Evolutionary conservation across 495 filamentous ascomycete genomes (phyloP), one percentile per base, ranked within the genome.

Genomic region (Podospora australis): DNA sequence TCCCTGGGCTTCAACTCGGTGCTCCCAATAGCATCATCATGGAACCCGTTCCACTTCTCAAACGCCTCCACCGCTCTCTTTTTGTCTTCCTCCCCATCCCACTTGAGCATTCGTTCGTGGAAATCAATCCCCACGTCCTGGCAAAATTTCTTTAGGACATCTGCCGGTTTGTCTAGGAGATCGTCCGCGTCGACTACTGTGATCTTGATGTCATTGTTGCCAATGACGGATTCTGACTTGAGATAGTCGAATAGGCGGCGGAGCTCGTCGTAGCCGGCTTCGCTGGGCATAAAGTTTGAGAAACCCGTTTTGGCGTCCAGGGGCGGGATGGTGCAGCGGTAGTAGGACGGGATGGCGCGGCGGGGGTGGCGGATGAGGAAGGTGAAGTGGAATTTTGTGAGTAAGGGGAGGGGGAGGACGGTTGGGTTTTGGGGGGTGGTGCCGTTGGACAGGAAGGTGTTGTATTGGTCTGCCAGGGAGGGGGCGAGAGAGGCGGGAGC

Each of bases 131-230:
- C 87, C 2, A 89, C 83, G 53, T 78, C 83, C 39, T 78, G 71
- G 67, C 91, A 97, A 64, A 83, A 96, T 13, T 80, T 79, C 56
- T 81, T 62, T 49, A 96, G 78, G 46, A 86, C 82, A 22, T 74
- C 74, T 20, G 75, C 73, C 13, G 92, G 92, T 30, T 84, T 72
- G 62, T 94, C 87, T 3, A 98, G 81, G 54, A 98, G 73, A 56
- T 96, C 91, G 60, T 97, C 92, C 11, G 92, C 92, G 64, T 98
- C 92, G 29, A 98, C 68, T n/a, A 97, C 79, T 48, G 87, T 94
- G 49, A 97, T 83, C 35, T 65, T 71, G 23, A 71, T 64, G 11
- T 14, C 9, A 20, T 30, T 20, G 38, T 35, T 39, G 46, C 14
- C 39, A n/a, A n/a, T n/a, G 23, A 87, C 70, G 0, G 77, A 74